Percentiles rank a stretch among this genome's conserved stretches.
These are phyloP conservation scores for Exobasidium cylindrosporum DNA, from an alignment of 1,284 basidiomycete genomes.

Conservation along the genomic window DNA sequence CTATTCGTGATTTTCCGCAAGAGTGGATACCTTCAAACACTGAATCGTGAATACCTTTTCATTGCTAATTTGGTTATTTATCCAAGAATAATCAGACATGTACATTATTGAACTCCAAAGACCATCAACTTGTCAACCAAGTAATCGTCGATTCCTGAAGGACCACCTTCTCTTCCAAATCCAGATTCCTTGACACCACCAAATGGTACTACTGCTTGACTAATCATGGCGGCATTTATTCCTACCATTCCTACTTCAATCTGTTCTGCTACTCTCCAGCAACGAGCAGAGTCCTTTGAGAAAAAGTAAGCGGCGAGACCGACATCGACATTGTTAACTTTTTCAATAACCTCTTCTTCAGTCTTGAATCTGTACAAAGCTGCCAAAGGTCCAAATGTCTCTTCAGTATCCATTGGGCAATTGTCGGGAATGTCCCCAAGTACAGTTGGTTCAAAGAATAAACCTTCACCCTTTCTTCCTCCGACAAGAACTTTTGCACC, in stretches of 20 bases:
- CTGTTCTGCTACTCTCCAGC: conserved; percentile 96
- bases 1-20: conserved; percentile 51
- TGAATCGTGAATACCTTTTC: neutral
- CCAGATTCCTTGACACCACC: conserved; percentile 89
- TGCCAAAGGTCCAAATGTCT: conserved; percentile 56
- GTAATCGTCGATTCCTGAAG: conserved; percentile 75
- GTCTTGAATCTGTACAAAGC: conserved; percentile 74
- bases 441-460: conserved; percentile 84
- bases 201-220: conserved; percentile 61
- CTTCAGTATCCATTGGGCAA: conserved; percentile 55
- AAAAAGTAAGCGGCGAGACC: conserved; percentile 68
- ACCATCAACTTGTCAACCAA: conserved; percentile 50
- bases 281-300: conserved; percentile 73
- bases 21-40: conserved; percentile 56
- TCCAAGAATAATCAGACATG: neutral
- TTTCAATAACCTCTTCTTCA: conserved; percentile 82
- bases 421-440: conserved; percentile 77
- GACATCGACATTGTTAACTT: conserved; percentile 79
- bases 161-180: conserved; percentile 57
- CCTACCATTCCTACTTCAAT: conserved; percentile 96
- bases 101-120: conserved; percentile 16
- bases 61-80: neutral
- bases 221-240: conserved; percentile 56
- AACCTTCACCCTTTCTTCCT: conserved; percentile 66
- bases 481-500: conserved; percentile 87